Percentiles rank a stretch among this genome's conserved stretches.
phyloP scores from a whole-genome alignment of 2,329 filamentous ascomycete genomes.

The Penicillium brevicompactum region DNA sequence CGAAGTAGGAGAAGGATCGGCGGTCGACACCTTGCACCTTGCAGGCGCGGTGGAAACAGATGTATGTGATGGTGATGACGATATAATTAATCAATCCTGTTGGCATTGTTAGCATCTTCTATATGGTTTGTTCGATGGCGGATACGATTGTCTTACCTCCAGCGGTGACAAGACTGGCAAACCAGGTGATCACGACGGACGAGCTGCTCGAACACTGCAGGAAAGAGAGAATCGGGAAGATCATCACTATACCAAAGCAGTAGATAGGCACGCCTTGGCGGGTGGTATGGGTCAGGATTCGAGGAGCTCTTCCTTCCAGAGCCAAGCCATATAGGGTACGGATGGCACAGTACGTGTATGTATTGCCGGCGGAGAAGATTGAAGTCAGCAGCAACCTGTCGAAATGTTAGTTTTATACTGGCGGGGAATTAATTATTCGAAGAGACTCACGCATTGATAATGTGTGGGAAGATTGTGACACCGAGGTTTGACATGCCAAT shows the following conservation, averaged over 20 bases:
- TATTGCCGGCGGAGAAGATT: slow-evolving; percentile 60
- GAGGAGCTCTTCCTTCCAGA: slow-evolving; percentile 56
- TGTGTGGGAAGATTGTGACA: slow-evolving; percentile 56
- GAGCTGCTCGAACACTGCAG: slow-evolving; percentile 54
- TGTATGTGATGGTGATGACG: slow-evolving; percentile 61
- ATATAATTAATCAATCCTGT: slow-evolving; percentile 60
- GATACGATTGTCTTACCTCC: slow-evolving; percentile 42
- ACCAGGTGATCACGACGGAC: slow-evolving; percentile 55
- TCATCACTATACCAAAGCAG: slow-evolving; percentile 57
- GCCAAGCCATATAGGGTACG: slow-evolving; percentile 57
- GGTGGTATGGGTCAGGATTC: slow-evolving; percentile 60
- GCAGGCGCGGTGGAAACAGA: slow-evolving; percentile 59
- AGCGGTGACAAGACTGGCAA: slow-evolving; percentile 60
- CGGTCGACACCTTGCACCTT: slow-evolving; percentile 57
- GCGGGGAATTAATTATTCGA: background rate
- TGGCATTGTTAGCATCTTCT: slow-evolving; percentile 4
- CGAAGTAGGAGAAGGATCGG: slow-evolving; percentile 58
- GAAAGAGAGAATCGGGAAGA: slow-evolving; percentile 58
- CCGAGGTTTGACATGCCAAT: slow-evolving; percentile 62
- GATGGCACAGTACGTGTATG: slow-evolving; percentile 57
- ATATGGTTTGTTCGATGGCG: slow-evolving; percentile 24
- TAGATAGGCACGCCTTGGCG: slow-evolving; percentile 64
- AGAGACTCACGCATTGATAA: slow-evolving; percentile 55
- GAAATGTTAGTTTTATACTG: background rate
- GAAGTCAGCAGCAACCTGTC: slow-evolving; percentile 50